Conservation (phyloP, 2,329 filamentous ascomycete genomes). For the Aspergillus tamarii region DNA sequence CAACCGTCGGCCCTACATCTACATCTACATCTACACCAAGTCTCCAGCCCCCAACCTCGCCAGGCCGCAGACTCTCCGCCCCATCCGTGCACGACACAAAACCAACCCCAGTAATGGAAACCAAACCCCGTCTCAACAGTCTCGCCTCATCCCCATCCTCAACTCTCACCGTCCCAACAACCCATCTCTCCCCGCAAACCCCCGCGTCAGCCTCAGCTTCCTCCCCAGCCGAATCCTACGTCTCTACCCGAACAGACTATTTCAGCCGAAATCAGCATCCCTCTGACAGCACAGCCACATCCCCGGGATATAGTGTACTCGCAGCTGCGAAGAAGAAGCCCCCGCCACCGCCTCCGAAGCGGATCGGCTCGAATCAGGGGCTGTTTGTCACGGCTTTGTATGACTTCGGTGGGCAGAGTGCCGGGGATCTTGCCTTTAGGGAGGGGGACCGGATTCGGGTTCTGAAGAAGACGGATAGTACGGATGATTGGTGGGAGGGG, state of each 20-base stretch:
- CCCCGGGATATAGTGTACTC: constrained; percentile 37
- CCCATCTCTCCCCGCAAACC: constrained; percentile 14
- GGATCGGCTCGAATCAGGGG: constrained; percentile 56
- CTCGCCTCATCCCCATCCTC: constrained; percentile 21
- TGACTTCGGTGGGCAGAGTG: constrained; percentile 70
- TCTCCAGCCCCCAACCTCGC: constrained; percentile 13
- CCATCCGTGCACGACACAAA: constrained; percentile 19
- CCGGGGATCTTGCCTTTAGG: constrained; percentile 72
- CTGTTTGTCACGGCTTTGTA: constrained; percentile 72
- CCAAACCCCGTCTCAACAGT: constrained; percentile 31
- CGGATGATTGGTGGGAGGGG: constrained; percentile 87
- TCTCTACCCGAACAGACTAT: constrained; percentile 44
- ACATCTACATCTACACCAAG: not conserved
- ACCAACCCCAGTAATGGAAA: constrained; percentile 30
- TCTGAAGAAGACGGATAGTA: constrained; percentile 75
- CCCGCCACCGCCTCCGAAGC: constrained; percentile 74
- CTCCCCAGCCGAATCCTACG: constrained; percentile 43
- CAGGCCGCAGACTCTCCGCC: constrained; percentile 25
- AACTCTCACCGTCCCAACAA: constrained; percentile 8
- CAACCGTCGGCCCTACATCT: not conserved
- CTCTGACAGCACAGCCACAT: constrained; percentile 44
- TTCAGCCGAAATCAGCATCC: constrained; percentile 42
- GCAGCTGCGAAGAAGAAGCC: constrained; percentile 70
- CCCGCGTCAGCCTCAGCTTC: constrained; percentile 25
- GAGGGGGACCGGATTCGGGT: constrained; percentile 79